phyloP scores from a whole-genome alignment of 257 asterid genomes.

The Solanum etuberosum region DNA sequence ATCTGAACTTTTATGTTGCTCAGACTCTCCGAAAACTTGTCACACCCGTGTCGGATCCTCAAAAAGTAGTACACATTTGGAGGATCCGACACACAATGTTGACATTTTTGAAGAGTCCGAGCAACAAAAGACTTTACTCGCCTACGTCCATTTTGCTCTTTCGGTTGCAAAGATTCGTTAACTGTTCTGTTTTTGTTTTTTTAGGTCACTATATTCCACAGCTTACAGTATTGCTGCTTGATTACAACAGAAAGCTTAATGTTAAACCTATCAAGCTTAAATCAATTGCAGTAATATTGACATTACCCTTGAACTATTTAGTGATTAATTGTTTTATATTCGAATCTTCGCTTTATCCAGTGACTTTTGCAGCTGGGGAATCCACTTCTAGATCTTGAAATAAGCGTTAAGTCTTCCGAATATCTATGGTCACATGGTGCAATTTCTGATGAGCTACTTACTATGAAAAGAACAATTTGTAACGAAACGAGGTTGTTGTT shows the following conservation, averaged over 20 bases:
- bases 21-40: background rate
- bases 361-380: background rate
- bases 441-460: conserved; percentile 12
- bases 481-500: conserved; percentile 1
- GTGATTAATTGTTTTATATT: background rate
- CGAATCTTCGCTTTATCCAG: background rate
- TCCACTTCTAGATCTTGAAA: conserved; percentile 11
- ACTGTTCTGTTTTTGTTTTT: background rate
- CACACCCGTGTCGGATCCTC: background rate
- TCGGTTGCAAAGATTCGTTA: background rate
- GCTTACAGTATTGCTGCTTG: conserved; percentile 13
- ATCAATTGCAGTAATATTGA: conserved; percentile 12
- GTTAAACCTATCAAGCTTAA: conserved; percentile 15
- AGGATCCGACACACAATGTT: background rate
- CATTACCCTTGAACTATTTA: background rate
- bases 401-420: background rate
- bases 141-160: background rate
- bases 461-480: conserved; percentile 8
- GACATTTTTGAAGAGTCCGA: background rate
- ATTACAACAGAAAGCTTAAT: conserved; percentile 7
- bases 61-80: background rate
- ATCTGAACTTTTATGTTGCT: background rate
- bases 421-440: conserved; percentile 20
- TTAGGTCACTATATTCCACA: conserved; percentile 20
- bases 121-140: background rate